Percentiles rank a stretch among this genome's conserved stretches.
Evolutionary conservation across 192 early-diverging fungal genomes (phyloP).

Genomic region (Podila verticillata): DNA sequence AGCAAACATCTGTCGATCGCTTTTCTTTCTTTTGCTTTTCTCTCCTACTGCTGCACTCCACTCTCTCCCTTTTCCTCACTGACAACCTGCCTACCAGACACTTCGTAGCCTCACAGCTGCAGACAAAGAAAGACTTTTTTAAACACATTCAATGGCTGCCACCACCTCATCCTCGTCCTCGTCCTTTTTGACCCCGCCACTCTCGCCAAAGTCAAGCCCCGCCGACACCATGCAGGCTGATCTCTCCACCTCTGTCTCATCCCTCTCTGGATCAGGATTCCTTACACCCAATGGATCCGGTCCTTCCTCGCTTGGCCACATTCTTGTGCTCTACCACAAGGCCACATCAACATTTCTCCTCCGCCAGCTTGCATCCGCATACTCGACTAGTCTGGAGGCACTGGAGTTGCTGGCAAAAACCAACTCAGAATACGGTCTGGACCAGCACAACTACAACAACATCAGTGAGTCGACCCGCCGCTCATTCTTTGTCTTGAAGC

Average conservation of each 20-base stretch:
- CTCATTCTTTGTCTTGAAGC: constrained; percentile 35
- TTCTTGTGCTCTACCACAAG: constrained; percentile 46
- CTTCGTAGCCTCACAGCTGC: background rate
- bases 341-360: constrained; percentile 48
- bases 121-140: background rate
- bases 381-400: constrained; percentile 33
- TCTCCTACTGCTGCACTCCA: background rate
- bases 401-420: constrained; percentile 31
- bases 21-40: background rate
- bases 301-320: constrained; percentile 16
- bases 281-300: constrained; percentile 6
- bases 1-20: background rate
- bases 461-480: constrained; percentile 12
- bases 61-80: background rate
- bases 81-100: background rate
- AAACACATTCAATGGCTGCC: background rate
- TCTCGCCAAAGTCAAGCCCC: constrained; percentile 29
- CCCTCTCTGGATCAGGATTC: constrained; percentile 1
- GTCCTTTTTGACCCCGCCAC: constrained; percentile 26
- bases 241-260: constrained; percentile 1
- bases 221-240: background rate
- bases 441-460: constrained; percentile 1
- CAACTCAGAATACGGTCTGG: constrained; percentile 32
- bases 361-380: constrained; percentile 43
- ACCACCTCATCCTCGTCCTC: constrained; percentile 5